These are phyloP conservation scores for Crithidia sp. DNA, from an alignment of 208 protist genomes.

Conservation along the genomic window DNA sequence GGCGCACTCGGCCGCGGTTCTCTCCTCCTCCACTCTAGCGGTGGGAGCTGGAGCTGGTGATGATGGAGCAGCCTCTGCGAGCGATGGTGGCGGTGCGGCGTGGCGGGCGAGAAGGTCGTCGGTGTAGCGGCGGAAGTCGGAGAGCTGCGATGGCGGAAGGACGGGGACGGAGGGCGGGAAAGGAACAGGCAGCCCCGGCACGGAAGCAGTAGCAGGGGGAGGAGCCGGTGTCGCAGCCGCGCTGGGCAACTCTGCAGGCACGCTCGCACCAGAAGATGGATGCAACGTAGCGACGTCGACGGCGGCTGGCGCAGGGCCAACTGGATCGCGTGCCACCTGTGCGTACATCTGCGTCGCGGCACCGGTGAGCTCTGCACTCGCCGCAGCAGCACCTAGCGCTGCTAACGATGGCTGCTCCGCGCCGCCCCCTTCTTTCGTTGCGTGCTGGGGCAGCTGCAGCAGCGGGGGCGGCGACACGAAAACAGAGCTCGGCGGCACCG, in stretches of 20 bases:
- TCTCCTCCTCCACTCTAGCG: not conserved
- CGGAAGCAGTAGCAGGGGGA: no score
- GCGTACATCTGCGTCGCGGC: constrained; percentile 8
- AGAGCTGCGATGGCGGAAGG: constrained; percentile 45
- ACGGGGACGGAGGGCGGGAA: constrained; percentile 2
- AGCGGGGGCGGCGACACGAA: constrained; percentile 57
- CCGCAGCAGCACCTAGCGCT: not conserved
- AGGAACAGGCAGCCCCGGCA: constrained; percentile 2
- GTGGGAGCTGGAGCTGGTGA: not conserved
- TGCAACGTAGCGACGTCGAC: constrained; percentile 26
- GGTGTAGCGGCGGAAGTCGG: constrained; percentile 71
- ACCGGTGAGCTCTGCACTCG: not conserved
- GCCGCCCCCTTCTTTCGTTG: no score
- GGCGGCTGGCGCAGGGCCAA: constrained; percentile 12
- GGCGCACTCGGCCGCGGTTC: not conserved
- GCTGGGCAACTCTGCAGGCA: not conserved
- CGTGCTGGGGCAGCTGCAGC: constrained; percentile 26
- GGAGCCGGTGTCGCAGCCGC: no score
- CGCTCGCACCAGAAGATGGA: not conserved
- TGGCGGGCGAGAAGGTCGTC: constrained; percentile 54
- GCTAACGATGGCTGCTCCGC: not conserved
- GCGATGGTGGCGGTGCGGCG: constrained; percentile 1
- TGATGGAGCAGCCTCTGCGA: not conserved
- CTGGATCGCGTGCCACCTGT: constrained; percentile 21
- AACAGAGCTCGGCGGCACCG: constrained; percentile 65